Evolutionary conservation across 1,284 basidiomycete species (phyloP).

Genomic region (Cystobasidiaceae sp.): DNA sequence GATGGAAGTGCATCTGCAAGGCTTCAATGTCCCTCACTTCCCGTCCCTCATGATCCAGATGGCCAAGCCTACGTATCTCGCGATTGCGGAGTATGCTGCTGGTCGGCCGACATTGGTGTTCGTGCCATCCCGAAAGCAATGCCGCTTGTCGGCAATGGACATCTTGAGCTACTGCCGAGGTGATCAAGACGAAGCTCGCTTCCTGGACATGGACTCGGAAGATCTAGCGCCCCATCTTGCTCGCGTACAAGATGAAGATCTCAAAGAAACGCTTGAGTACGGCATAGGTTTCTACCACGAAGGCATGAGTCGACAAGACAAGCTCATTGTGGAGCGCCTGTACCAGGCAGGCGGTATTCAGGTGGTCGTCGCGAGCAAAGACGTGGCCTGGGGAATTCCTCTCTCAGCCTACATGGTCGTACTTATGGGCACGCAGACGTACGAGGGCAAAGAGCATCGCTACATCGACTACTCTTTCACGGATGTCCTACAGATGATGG

Average conservation of each 20-base stretch:
- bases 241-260: slow-evolving; percentile 68
- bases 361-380: slow-evolving; percentile 89
- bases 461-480: slow-evolving; percentile 97
- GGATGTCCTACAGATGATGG: slow-evolving; percentile 99
- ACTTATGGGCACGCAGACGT: slow-evolving; percentile 95
- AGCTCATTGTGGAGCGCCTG: slow-evolving; percentile 84
- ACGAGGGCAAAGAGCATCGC: slow-evolving; percentile 86
- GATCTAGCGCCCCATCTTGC: slow-evolving; percentile 86
- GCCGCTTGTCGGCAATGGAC: slow-evolving; percentile 86
- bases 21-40: slow-evolving; percentile 93
- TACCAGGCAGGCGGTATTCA: slow-evolving; percentile 94
- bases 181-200: slow-evolving; percentile 76
- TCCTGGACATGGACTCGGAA: slow-evolving; percentile 80
- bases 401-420: slow-evolving; percentile 94
- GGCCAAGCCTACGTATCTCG: slow-evolving; percentile 96
- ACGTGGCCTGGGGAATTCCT: slow-evolving; percentile 92
- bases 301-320: slow-evolving; percentile 84
- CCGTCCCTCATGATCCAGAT: slow-evolving; percentile 97
- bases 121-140: slow-evolving; percentile 89
- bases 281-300: slow-evolving; percentile 97
- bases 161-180: slow-evolving; percentile 82
- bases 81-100: slow-evolving; percentile 81
- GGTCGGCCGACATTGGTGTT: slow-evolving; percentile 86
- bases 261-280: slow-evolving; percentile 77
- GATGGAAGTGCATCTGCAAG: slow-evolving; percentile 95